Conservation (phyloP, 2,329 filamentous ascomycete genomes). For the Clonostachys rhizophaga region DNA sequence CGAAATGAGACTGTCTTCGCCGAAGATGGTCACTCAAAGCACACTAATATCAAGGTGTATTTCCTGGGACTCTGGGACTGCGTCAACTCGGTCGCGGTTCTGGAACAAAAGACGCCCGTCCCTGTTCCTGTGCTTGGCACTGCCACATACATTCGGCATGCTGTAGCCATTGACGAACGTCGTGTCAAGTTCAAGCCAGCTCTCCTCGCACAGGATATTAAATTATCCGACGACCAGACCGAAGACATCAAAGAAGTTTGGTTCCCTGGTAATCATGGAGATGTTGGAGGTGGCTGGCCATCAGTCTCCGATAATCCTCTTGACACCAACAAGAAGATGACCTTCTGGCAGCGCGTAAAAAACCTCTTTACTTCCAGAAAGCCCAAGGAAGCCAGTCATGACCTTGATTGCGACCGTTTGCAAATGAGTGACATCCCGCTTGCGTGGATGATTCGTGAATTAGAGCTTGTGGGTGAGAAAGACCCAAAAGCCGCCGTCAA, state of each 20-base stretch:
- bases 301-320: slow-evolving; percentile 6
- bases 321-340: slow-evolving; percentile 14
- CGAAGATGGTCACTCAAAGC: slow-evolving; percentile 6
- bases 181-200: slow-evolving; percentile 51
- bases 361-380: slow-evolving; percentile 27
- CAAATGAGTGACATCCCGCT: slow-evolving; percentile 45
- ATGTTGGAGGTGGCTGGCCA: slow-evolving; percentile 49
- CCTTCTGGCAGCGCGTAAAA: slow-evolving; percentile 25
- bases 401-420: slow-evolving; percentile 22
- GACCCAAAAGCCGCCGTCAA: slow-evolving; percentile 22
- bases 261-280: slow-evolving; percentile 49
- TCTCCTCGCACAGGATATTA: slow-evolving; percentile 35
- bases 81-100: slow-evolving; percentile 42
- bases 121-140: slow-evolving; percentile 31
- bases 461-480: slow-evolving; percentile 27
- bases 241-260: slow-evolving; percentile 45
- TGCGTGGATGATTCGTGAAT: slow-evolving; percentile 47
- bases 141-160: slow-evolving; percentile 42
- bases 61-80: slow-evolving; percentile 54
- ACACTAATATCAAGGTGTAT: slow-evolving; percentile 39
- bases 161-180: slow-evolving; percentile 47
- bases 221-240: slow-evolving; percentile 10
- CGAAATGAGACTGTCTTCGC: slow-evolving; percentile 13
- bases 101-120: slow-evolving; percentile 28
- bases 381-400: slow-evolving; percentile 18